phyloP scores from a whole-genome alignment of 208 protist species.

The Trypanosoma mega region DNA sequence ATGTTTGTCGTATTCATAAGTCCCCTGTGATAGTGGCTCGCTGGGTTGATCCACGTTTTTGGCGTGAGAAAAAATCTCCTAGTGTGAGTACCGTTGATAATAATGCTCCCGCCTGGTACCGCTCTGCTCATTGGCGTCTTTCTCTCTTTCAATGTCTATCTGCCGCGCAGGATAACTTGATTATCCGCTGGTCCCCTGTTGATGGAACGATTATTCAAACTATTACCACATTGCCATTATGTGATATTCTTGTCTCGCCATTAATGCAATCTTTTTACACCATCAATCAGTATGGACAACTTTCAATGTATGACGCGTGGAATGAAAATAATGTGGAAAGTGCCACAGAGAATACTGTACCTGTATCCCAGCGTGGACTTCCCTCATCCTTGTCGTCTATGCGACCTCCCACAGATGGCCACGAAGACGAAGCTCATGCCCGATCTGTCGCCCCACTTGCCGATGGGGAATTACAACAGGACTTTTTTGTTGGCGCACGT shows the following conservation, averaged over 20 bases:
- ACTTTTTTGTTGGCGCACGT: conserved; percentile 43
- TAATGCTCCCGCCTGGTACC: conserved; percentile 37
- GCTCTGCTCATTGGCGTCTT: conserved; percentile 41
- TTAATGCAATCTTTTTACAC: conserved; percentile 71
- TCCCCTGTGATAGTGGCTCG: conserved; percentile 39
- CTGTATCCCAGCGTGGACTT: conserved; percentile 41
- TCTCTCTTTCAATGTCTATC: conserved; percentile 71
- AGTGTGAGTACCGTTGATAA: conserved; percentile 25
- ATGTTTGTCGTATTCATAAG: conserved; percentile 31
- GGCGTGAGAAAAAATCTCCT: conserved; percentile 25
- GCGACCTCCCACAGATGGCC: conserved; percentile 15
- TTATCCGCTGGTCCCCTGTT: conserved; percentile 69
- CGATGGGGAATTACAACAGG: conserved; percentile 32
- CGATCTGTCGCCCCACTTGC: conserved; percentile 7
- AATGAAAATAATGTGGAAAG: conserved; percentile 45
- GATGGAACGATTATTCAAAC: conserved; percentile 60
- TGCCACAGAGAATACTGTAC: conserved; percentile 14
- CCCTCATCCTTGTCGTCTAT: conserved; percentile 23
- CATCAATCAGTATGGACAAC: conserved; percentile 48
- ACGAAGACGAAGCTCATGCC: conserved; percentile 18
- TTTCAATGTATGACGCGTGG: conserved; percentile 73
- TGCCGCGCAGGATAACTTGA: conserved; percentile 34
- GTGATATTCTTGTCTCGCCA: conserved; percentile 58
- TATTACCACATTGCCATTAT: conserved; percentile 39
- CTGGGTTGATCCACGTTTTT: conserved; percentile 75